These are phyloP conservation scores for Apophysomyces variabilis DNA, from an alignment of 371 early-diverging fungal genomes.

Conservation along the genomic window DNA sequence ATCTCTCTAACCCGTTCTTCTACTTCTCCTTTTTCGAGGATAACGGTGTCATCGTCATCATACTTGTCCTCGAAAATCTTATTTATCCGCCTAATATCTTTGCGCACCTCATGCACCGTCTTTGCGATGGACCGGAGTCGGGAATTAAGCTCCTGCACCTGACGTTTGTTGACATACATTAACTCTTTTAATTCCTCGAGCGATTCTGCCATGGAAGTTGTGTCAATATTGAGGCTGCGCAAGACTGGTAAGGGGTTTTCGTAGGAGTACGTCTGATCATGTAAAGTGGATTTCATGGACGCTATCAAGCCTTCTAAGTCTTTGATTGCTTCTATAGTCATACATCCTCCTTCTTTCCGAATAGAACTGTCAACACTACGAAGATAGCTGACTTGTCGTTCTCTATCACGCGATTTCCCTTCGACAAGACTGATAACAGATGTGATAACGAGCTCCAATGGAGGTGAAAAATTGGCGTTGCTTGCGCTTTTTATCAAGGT, in stretches of 20 bases:
- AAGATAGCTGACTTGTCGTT: slow-evolving; percentile 20
- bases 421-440: slow-evolving; percentile 20
- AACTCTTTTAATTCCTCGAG: slow-evolving; percentile 24
- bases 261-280: slow-evolving; percentile 7
- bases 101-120: slow-evolving; percentile 25
- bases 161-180: slow-evolving; percentile 28
- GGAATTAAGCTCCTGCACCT: slow-evolving; percentile 22
- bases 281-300: slow-evolving; percentile 8
- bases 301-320: slow-evolving; percentile 13
- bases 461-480: slow-evolving; percentile 18
- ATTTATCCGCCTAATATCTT: slow-evolving; percentile 16
- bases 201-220: slow-evolving; percentile 17
- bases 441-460: slow-evolving; percentile 24
- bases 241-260: slow-evolving; percentile 18
- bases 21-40: slow-evolving; percentile 23
- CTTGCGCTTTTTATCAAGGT: background rate
- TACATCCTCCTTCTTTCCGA: slow-evolving; percentile 16
- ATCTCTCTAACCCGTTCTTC: slow-evolving; percentile 52
- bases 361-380: slow-evolving; percentile 20
- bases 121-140: slow-evolving; percentile 20
- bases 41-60: slow-evolving; percentile 27
- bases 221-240: slow-evolving; percentile 13
- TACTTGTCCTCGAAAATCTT: slow-evolving; percentile 6
- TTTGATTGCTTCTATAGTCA: slow-evolving; percentile 18
- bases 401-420: slow-evolving; percentile 19